These are phyloP conservation scores for Aspergillus fumigatiaffinis DNA, from an alignment of 2,329 filamentous ascomycete genomes.

Conservation along the genomic window DNA sequence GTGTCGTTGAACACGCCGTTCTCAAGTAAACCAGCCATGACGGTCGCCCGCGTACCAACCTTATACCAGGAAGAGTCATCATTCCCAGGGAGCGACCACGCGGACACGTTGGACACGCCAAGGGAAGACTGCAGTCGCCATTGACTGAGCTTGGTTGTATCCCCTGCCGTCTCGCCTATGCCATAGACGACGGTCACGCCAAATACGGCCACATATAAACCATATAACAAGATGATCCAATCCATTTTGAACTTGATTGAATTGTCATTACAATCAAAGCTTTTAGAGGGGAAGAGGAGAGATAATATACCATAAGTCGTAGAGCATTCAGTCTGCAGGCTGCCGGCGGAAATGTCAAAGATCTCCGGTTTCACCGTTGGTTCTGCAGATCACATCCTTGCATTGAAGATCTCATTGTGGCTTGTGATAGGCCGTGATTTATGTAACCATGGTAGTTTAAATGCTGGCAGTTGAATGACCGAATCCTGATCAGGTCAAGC, in stretches of 20 bases:
- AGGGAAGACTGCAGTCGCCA: constrained; percentile 52
- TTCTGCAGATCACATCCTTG: background rate
- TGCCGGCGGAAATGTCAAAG: background rate
- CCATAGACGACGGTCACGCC: constrained; percentile 14
- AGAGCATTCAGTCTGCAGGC: background rate
- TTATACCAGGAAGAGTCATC: constrained; percentile 52
- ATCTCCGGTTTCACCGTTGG: background rate
- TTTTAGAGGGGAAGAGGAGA: background rate
- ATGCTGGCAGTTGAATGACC: background rate
- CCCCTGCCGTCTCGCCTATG: constrained; percentile 19
- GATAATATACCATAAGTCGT: background rate
- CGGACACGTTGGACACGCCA: constrained; percentile 32
- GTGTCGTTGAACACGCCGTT: constrained; percentile 51
- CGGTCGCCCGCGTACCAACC: constrained; percentile 48
- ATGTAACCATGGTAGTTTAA: background rate
- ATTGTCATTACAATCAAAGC: background rate
- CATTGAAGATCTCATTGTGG: background rate
- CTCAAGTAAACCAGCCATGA: constrained; percentile 56
- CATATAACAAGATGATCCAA: no score
- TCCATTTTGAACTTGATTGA: no score
- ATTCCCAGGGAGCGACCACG: constrained; percentile 42
- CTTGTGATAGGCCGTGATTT: background rate
- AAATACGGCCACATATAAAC: background rate
- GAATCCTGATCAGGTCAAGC: background rate
- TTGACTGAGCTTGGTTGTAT: constrained; percentile 16